phyloP scores from a whole-genome alignment of 257 asterid species.

The Forsythia viridissima region DNA sequence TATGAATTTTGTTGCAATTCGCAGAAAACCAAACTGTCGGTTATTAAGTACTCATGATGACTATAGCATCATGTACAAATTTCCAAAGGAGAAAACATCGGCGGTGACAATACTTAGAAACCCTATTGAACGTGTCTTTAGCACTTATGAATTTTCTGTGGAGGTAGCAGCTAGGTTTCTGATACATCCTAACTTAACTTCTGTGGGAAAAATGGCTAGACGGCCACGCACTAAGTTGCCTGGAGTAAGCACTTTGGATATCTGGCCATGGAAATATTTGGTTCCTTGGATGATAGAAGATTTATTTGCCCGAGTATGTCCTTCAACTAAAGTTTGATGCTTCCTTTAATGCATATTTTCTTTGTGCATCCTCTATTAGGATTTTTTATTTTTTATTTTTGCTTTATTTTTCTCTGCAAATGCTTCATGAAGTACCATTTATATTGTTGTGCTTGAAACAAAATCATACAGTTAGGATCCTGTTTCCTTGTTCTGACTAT shows the following conservation, averaged over 20 bases:
- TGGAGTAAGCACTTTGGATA: conserved; percentile 84
- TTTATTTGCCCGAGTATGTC: conserved; percentile 87
- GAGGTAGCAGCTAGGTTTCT: conserved; percentile 97
- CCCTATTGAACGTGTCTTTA: conserved; percentile 93
- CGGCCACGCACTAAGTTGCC: conserved; percentile 55
- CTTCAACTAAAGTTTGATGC: conserved; percentile 13
- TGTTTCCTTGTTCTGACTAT: background rate
- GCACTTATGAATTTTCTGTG: conserved; percentile 92
- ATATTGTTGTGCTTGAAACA: background rate
- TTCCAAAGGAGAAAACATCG: conserved; percentile 77
- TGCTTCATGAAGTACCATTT: conserved; percentile 4
- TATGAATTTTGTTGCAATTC: conserved; percentile 22
- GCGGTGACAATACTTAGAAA: conserved; percentile 90
- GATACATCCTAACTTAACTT: conserved; percentile 89
- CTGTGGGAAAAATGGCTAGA: conserved; percentile 58
- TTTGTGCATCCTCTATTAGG: background rate
- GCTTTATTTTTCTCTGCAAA: background rate
- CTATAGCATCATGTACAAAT: conserved; percentile 83
- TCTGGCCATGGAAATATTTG: conserved; percentile 99
- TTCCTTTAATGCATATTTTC: conserved; percentile 8
- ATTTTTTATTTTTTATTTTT: background rate
- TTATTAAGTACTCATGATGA: conserved; percentile 92
- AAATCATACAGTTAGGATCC: background rate
- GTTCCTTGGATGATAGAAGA: conserved; percentile 99
- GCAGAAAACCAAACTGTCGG: conserved; percentile 84